These are phyloP conservation scores for Zasmidium cellare DNA, from an alignment of 2,329 filamentous ascomycete species.

Conservation along the genomic window DNA sequence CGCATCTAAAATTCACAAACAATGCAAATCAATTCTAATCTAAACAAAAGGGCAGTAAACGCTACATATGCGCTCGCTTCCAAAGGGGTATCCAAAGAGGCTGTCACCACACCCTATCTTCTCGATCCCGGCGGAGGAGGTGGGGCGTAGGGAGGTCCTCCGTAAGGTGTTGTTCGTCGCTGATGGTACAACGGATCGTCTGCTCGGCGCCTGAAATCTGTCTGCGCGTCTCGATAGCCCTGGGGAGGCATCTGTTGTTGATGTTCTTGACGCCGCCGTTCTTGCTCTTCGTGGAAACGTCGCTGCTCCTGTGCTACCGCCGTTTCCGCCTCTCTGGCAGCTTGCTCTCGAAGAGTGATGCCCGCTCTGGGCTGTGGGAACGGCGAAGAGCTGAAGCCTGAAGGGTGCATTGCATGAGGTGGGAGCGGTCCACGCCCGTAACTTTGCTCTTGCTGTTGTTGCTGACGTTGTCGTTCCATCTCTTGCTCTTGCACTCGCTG, in stretches of 20 bases:
- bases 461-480: conserved; percentile 21
- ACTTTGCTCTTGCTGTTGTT: conserved; percentile 18
- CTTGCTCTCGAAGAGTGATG: conserved; percentile 23
- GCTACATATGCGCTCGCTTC: neutral
- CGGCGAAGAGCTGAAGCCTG: neutral
- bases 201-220: conserved; percentile 10
- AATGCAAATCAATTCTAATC: neutral
- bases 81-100: conserved; percentile 1
- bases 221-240: conserved; percentile 11
- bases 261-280: conserved; percentile 19
- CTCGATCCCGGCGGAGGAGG: conserved; percentile 2
- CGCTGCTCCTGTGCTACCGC: conserved; percentile 16
- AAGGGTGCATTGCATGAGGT: conserved; percentile 7
- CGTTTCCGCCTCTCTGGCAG: conserved; percentile 21
- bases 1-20: neutral
- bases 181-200: conserved; percentile 4
- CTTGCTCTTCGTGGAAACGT: conserved; percentile 19
- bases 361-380: neutral
- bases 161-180: conserved; percentile 4
- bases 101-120: neutral
- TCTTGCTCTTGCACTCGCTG: conserved; percentile 19
- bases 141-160: conserved; percentile 4
- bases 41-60: neutral
- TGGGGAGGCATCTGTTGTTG: conserved; percentile 10
- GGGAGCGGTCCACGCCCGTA: conserved; percentile 3